Conservation (phyloP, 352 stramenopile genomes). For the Labyrinthula sp. region DNA sequence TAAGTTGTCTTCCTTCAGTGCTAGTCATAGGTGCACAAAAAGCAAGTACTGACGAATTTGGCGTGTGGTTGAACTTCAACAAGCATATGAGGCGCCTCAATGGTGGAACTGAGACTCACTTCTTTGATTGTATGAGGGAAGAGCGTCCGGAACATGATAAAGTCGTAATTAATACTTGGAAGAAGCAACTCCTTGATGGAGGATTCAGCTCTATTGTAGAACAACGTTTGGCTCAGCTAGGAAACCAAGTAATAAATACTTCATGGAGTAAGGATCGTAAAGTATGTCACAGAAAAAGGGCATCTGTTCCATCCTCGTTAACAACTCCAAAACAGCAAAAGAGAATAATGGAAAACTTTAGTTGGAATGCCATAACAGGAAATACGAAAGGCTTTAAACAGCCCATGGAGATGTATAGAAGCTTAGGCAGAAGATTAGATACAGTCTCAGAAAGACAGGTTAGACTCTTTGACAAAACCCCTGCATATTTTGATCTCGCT, state of each 20-base stretch:
- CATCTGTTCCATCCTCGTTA: constrained; percentile 2
- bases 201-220: constrained; percentile 4
- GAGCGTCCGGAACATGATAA: too few species aligned
- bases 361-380: background rate
- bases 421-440: too few species aligned
- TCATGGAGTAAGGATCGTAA: background rate
- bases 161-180: too few species aligned
- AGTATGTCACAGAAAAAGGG: constrained; percentile 1
- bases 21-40: constrained; percentile 28
- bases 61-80: constrained; percentile 17
- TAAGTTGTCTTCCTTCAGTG: constrained; percentile 17
- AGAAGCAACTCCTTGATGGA: background rate
- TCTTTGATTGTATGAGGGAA: constrained; percentile 29
- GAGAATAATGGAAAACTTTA: constrained; percentile 5
- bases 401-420: too few species aligned
- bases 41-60: constrained; percentile 18
- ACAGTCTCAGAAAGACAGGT: too few species aligned
- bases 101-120: constrained; percentile 21
- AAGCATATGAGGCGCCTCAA: constrained; percentile 2
- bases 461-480: constrained; percentile 27
- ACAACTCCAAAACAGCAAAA: background rate
- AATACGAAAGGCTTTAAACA: constrained; percentile 5
- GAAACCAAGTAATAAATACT: background rate
- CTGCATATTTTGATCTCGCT: constrained; percentile 22
- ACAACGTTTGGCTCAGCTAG: constrained; percentile 1